Percentiles rank a stretch among this genome's conserved stretches.
These are phyloP conservation scores for Candida ascalaphidarum DNA, from an alignment of 805 yeast genomes.

Conservation along the genomic window DNA sequence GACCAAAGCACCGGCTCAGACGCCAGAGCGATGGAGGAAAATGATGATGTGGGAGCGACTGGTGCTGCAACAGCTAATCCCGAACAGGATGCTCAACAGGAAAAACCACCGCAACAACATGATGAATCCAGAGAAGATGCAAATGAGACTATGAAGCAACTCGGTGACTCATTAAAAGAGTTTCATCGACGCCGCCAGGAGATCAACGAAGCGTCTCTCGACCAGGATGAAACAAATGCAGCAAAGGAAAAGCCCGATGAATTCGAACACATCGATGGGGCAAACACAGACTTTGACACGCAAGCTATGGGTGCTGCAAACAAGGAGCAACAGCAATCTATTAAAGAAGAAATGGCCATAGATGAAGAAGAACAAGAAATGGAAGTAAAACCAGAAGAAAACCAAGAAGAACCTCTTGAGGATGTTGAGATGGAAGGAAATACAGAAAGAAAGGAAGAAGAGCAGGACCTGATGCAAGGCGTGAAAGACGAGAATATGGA, in stretches of 20 bases:
- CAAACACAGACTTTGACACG: constrained; percentile 67
- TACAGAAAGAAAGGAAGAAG: constrained; percentile 19
- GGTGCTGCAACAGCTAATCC: constrained; percentile 39
- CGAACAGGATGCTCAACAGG: constrained; percentile 32
- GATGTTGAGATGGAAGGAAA: constrained; percentile 21
- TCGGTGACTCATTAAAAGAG: constrained; percentile 88
- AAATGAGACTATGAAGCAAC: constrained; percentile 70
- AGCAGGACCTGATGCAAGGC: constrained; percentile 17
- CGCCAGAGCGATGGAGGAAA: constrained; percentile 44
- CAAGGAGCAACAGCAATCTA: constrained; percentile 65
- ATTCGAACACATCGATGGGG: constrained; percentile 77
- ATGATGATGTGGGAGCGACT: constrained; percentile 60
- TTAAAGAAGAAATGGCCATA: constrained; percentile 75
- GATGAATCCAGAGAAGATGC: constrained; percentile 60
- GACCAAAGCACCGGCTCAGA: constrained; percentile 58
- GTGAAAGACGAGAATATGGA: constrained; percentile 7
- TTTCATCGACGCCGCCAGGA: constrained; percentile 87
- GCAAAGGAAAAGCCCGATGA: constrained; percentile 75
- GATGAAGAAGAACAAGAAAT: constrained; percentile 48
- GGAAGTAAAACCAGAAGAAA: constrained; percentile 8
- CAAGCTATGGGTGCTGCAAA: constrained; percentile 92
- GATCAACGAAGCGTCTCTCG: constrained; percentile 57
- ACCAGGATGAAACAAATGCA: constrained; percentile 39
- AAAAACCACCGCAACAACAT: constrained; percentile 29
- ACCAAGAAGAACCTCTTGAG: constrained; percentile 16